Conservation (phyloP, 192 early-diverging fungal species). For the Piromyces sp. region DNA sequence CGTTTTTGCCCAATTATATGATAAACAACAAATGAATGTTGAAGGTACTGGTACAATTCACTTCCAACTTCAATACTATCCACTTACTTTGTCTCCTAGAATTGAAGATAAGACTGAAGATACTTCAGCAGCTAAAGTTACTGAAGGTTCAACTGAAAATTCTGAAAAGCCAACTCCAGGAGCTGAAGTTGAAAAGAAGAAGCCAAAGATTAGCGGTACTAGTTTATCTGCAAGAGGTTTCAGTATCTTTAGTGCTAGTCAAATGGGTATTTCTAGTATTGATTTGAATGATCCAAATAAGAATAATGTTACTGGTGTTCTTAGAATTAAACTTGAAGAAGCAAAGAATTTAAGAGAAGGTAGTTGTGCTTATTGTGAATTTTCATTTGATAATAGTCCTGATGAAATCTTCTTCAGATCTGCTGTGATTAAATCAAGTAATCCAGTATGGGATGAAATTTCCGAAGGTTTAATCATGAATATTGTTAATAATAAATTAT, state of each 20-base stretch:
- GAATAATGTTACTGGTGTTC: conserved; percentile 24
- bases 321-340: conserved; percentile 25
- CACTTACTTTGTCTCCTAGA: not conserved
- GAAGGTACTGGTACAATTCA: not conserved
- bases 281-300: not conserved
- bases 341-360: conserved; percentile 7
- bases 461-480: conserved; percentile 10
- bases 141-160: not conserved
- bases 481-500: conserved; percentile 1
- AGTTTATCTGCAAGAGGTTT: not conserved
- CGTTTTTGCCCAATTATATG: not conserved
- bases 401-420: conserved; percentile 9
- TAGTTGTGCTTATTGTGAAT: conserved; percentile 15
- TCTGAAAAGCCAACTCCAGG: not conserved
- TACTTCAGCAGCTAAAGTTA: not conserved
- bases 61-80: not conserved
- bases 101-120: not conserved
- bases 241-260: not conserved
- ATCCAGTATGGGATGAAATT: conserved; percentile 13
- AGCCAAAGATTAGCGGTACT: not conserved
- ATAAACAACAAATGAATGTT: not conserved
- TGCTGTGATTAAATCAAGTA: conserved; percentile 10
- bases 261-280: not conserved
- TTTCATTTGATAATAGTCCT: conserved; percentile 23
- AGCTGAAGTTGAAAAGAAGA: not conserved